Evolutionary conservation across 257 asterid genomes (phyloP).

Genomic region (Eucommia ulmoides): DNA sequence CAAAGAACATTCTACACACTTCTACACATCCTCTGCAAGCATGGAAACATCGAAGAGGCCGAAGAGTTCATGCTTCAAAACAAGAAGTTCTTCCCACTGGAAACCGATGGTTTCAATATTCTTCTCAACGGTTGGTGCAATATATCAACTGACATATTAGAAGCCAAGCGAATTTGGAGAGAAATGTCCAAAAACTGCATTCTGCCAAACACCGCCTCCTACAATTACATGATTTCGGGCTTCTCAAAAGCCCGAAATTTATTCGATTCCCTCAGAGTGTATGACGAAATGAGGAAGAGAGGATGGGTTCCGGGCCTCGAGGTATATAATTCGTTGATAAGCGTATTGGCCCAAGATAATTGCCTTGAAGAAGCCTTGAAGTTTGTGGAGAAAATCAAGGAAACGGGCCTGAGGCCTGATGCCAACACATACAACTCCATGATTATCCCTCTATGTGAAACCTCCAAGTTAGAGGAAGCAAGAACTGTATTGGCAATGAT

Average conservation of each 20-base stretch:
- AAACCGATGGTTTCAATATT: conserved; percentile 62
- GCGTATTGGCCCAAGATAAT: conserved; percentile 49
- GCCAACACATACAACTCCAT: conserved; percentile 54
- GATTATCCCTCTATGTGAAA: conserved; percentile 65
- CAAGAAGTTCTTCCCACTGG: conserved; percentile 78
- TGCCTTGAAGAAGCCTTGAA: conserved; percentile 68
- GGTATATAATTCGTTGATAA: conserved; percentile 69
- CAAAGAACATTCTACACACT: conserved; percentile 42
- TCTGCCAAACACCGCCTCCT: conserved; percentile 57
- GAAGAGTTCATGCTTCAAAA: conserved; percentile 71
- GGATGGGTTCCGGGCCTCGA: conserved; percentile 58
- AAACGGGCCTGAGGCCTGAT: conserved; percentile 35
- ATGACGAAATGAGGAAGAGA: conserved; percentile 79
- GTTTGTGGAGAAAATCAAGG: conserved; percentile 52
- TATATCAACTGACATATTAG: conserved; percentile 40
- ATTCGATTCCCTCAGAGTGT: conserved; percentile 66
- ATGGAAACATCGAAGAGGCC: conserved; percentile 88
- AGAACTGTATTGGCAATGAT: conserved; percentile 44
- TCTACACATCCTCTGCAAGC: conserved; percentile 58
- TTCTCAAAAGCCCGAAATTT: conserved; percentile 59
- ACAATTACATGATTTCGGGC: conserved; percentile 68
- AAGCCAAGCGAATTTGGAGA: conserved; percentile 92
- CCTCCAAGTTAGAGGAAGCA: conserved; percentile 48
- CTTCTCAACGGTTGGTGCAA: conserved; percentile 88
- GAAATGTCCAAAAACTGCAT: conserved; percentile 86